Conservation (phyloP, 148 eudicot genomes). For the Rhododendron henanense region DNA sequence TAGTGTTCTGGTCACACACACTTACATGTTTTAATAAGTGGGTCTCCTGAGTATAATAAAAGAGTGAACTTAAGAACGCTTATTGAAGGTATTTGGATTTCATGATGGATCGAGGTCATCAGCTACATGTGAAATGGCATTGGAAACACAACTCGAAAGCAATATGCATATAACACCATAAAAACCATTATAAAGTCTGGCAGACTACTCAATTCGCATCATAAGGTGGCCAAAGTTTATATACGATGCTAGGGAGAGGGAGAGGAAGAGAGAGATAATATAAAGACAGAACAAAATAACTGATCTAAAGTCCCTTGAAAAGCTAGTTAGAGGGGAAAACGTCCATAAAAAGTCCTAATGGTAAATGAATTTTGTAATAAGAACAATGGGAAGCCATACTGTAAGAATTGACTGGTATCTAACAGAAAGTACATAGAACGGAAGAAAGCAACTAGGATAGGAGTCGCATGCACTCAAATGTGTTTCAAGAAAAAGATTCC, state of each 20-base stretch:
- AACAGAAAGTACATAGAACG: neutral
- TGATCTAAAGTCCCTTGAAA: neutral
- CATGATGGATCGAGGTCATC: neutral
- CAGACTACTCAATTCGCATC: neutral
- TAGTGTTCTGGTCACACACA: neutral
- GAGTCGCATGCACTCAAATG: neutral
- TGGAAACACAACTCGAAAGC: neutral
- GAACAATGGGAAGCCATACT: neutral
- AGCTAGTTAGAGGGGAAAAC: neutral
- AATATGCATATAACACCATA: neutral
- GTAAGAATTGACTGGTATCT: neutral
- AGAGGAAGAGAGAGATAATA: neutral
- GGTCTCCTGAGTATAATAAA: neutral
- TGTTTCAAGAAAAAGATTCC: neutral
- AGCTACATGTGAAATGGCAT: neutral
- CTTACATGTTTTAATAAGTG: neutral
- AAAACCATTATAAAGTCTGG: neutral
- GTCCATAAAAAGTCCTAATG: neutral
- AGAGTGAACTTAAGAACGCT: neutral
- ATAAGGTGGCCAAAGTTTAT: neutral
- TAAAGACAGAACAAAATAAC: neutral
- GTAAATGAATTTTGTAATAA: neutral
- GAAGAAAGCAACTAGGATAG: neutral
- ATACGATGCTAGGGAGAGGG: neutral
- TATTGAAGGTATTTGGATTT: too few species aligned